Percentiles rank a stretch among this genome's conserved stretches.
These are phyloP conservation scores for Lasiosphaeriaceae sp. DNA, from an alignment of 495 filamentous ascomycete genomes.

Conservation along the genomic window DNA sequence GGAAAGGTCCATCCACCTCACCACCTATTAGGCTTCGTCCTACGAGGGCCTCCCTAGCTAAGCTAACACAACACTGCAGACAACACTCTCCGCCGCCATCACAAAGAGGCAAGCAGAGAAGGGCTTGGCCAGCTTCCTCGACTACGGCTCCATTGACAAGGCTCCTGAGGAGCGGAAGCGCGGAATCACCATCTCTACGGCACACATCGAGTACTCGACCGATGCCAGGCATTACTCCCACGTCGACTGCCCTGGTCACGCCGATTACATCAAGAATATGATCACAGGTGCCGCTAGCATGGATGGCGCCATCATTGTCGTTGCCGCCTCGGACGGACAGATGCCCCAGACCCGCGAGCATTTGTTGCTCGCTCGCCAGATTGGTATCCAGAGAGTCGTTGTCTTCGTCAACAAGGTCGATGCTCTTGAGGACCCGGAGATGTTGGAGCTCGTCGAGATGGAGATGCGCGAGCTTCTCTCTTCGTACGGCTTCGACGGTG, in stretches of 20 bases:
- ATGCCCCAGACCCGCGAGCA: slow-evolving; percentile 99
- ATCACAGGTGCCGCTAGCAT: slow-evolving; percentile 96
- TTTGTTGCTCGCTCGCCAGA: slow-evolving; percentile 93
- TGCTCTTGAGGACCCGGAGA: slow-evolving; percentile 91
- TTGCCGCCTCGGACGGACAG: slow-evolving; percentile 97
- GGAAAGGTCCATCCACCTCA: slow-evolving; percentile 68
- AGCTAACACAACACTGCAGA: slow-evolving; percentile 48
- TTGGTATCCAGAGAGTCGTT: slow-evolving; percentile 95
- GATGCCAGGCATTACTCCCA: slow-evolving; percentile 92
- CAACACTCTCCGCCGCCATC: slow-evolving; percentile 95
- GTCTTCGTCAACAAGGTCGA: slow-evolving; percentile 99
- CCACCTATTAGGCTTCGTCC: slow-evolving; percentile 22
- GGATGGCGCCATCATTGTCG: slow-evolving; percentile 98
- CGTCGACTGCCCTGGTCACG: slow-evolving; percentile 99
- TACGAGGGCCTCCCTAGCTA: neutral
- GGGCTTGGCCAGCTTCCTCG: slow-evolving; percentile 87
- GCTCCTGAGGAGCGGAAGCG: slow-evolving; percentile 98
- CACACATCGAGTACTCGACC: slow-evolving; percentile 97
- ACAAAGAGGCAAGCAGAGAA: slow-evolving; percentile 95
- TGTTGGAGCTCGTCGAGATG: slow-evolving; percentile 99
- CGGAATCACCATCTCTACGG: slow-evolving; percentile 98
- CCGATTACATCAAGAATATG: slow-evolving; percentile 99
- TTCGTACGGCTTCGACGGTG: slow-evolving; percentile 94
- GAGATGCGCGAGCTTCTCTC: slow-evolving; percentile 96
- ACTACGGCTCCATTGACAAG: slow-evolving; percentile 97